Conservation (phyloP, 2,329 filamentous ascomycete species). For the Xylariaceae sp. region DNA sequence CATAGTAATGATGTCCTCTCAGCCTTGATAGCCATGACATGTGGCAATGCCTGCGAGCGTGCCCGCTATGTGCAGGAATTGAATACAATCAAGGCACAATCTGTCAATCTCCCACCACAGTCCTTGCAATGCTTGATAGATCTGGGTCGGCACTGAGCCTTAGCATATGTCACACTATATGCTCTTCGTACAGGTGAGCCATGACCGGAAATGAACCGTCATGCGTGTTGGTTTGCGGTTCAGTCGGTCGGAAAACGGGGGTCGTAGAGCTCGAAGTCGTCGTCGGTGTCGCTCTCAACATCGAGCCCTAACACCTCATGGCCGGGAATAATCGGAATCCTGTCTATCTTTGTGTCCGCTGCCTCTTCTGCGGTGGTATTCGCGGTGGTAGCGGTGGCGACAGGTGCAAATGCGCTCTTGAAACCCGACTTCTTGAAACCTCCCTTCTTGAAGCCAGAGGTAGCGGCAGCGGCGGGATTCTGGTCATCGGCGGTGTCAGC, state of each 20-base stretch:
- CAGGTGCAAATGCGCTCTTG: constrained; percentile 69
- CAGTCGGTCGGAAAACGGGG: constrained; percentile 59
- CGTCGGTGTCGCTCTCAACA: constrained; percentile 64
- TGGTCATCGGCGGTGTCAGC: constrained; percentile 27
- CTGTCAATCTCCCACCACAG: too few species aligned
- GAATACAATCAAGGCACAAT: too few species aligned
- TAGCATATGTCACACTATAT: too few species aligned
- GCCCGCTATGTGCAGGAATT: too few species aligned
- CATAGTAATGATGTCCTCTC: too few species aligned
- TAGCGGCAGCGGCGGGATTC: constrained; percentile 20
- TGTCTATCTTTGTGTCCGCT: constrained; percentile 40
- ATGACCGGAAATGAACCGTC: too few species aligned
- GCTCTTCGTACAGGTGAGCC: too few species aligned
- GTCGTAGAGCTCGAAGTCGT: constrained; percentile 70
- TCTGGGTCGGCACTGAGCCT: too few species aligned
- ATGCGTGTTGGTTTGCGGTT: constrained; percentile 24
- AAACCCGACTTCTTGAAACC: constrained; percentile 82
- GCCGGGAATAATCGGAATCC: constrained; percentile 20
- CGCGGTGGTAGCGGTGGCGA: constrained; percentile 24
- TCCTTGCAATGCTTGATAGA: too few species aligned
- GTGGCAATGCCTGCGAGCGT: too few species aligned
- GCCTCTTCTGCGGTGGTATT: constrained; percentile 41
- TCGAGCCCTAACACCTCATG: constrained; percentile 30
- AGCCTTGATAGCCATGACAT: too few species aligned
- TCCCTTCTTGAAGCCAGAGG: constrained; percentile 59